phyloP scores from a whole-genome alignment of 2,329 filamentous ascomycete species.

The Nemania sp. region DNA sequence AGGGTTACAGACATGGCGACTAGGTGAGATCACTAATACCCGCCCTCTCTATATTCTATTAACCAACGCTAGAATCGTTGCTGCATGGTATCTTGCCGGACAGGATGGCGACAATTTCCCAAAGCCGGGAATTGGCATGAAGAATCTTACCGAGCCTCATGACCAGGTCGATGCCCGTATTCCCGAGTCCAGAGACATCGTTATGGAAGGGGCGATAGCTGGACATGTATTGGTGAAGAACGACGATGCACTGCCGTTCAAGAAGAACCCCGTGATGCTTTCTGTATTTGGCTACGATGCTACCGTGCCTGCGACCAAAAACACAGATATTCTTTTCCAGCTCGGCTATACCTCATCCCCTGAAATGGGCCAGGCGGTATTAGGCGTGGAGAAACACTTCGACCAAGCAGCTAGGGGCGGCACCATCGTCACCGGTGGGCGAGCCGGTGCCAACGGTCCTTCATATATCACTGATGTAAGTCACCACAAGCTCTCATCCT shows the following conservation, averaged over 20 bases:
- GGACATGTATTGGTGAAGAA: constrained; percentile 85
- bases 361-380: constrained; percentile 59
- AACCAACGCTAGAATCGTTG: constrained; percentile 67
- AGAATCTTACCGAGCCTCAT: constrained; percentile 67
- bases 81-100: constrained; percentile 68
- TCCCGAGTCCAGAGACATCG: constrained; percentile 56
- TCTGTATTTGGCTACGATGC: constrained; percentile 76
- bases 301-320: constrained; percentile 59
- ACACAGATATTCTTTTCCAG: constrained; percentile 59
- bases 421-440: constrained; percentile 64
- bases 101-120: constrained; percentile 62
- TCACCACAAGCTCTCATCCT: constrained; percentile 43
- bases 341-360: constrained; percentile 61
- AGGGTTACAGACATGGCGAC: constrained; percentile 84
- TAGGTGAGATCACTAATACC: constrained; percentile 65
- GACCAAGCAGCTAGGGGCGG: constrained; percentile 64
- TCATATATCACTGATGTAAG: constrained; percentile 63
- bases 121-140: constrained; percentile 65
- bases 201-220: constrained; percentile 67
- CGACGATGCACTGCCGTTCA: constrained; percentile 71
- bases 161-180: constrained; percentile 63
- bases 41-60: constrained; percentile 50
- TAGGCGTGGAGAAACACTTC: constrained; percentile 59
- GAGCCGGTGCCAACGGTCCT: constrained; percentile 64
- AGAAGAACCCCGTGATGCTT: constrained; percentile 65